Evolutionary conservation across 371 early-diverging fungal species (phyloP).

Genomic region (Entomophthora muscae): DNA sequence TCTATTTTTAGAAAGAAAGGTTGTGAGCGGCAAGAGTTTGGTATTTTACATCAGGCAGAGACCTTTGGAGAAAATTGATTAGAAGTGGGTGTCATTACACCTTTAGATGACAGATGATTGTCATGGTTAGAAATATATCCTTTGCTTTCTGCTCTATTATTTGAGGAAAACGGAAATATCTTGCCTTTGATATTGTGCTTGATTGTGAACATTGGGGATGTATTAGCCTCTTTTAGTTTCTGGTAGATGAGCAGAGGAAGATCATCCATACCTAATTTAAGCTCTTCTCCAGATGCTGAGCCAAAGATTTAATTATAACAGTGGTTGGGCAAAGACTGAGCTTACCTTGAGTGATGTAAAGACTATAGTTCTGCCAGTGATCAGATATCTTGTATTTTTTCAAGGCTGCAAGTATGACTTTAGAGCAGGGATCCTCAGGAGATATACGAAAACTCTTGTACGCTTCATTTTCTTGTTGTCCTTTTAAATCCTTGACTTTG

Average conservation of each 20-base stretch:
- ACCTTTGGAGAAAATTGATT: background rate
- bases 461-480: conserved; percentile 43
- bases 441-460: conserved; percentile 76
- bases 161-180: background rate
- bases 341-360: conserved; percentile 54
- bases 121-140: background rate
- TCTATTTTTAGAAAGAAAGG: too few species aligned
- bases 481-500: conserved; percentile 47
- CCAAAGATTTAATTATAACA: conserved; percentile 9
- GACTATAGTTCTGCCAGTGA: conserved; percentile 70
- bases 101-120: background rate
- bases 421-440: conserved; percentile 63
- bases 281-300: background rate
- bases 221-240: conserved; percentile 55
- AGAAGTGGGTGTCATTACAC: background rate
- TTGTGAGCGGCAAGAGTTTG: too few species aligned
- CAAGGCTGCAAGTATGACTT: conserved; percentile 67
- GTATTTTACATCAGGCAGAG: too few species aligned
- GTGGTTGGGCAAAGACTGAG: conserved; percentile 15
- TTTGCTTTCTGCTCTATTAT: background rate
- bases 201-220: conserved; percentile 54
- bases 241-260: conserved; percentile 59
- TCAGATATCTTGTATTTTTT: conserved; percentile 81
- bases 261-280: conserved; percentile 38
- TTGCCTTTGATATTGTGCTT: conserved; percentile 54